phyloP scores from a whole-genome alignment of 148 eudicot genomes.

The Bassia scoparia region DNA sequence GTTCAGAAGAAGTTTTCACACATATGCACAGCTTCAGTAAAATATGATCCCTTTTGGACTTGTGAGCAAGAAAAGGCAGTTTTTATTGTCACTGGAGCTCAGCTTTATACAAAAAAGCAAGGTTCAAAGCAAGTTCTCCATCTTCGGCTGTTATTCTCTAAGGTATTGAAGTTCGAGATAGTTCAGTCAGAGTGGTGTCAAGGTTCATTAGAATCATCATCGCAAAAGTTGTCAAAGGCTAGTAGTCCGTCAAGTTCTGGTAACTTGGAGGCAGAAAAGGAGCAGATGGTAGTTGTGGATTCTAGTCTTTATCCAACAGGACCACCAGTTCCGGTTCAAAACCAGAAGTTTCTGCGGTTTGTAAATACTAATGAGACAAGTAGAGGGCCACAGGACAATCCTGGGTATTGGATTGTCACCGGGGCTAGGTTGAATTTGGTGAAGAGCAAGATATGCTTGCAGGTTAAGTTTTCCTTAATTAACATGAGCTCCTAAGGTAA shows the following conservation, averaged over 20 bases:
- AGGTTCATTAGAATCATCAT: slow-evolving; percentile 30
- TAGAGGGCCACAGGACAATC: slow-evolving; percentile 62
- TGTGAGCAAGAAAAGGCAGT: slow-evolving; percentile 21
- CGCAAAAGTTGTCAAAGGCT: slow-evolving; percentile 44
- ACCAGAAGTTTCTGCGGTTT: slow-evolving; percentile 53
- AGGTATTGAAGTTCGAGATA: slow-evolving; percentile 33
- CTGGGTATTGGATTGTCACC: slow-evolving; percentile 81
- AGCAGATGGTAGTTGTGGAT: slow-evolving; percentile 48
- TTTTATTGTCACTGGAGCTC: slow-evolving; percentile 83
- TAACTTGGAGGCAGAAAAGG: slow-evolving; percentile 37
- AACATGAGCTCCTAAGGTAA: slow-evolving; percentile 20
- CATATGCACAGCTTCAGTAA: slow-evolving; percentile 60
- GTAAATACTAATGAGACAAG: slow-evolving; percentile 58
- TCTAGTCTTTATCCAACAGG: slow-evolving; percentile 67
- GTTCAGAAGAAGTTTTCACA: slow-evolving; percentile 69
- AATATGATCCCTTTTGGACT: slow-evolving; percentile 50
- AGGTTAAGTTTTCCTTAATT: slow-evolving; percentile 68
- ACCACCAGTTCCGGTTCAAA: slow-evolving; percentile 60
- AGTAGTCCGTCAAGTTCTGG: slow-evolving; percentile 42
- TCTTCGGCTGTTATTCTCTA: slow-evolving; percentile 57
- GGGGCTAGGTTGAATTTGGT: slow-evolving; percentile 66
- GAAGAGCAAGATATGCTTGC: slow-evolving; percentile 56
- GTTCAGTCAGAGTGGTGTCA: slow-evolving; percentile 58
- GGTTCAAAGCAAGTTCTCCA: slow-evolving; percentile 53
- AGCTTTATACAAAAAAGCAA: slow-evolving; percentile 46